A percentile compares a stretch with the other conserved stretches of the same genome.
Conservation (phyloP, 208 protist genomes). For the Naegleria fowleri region DNA sequence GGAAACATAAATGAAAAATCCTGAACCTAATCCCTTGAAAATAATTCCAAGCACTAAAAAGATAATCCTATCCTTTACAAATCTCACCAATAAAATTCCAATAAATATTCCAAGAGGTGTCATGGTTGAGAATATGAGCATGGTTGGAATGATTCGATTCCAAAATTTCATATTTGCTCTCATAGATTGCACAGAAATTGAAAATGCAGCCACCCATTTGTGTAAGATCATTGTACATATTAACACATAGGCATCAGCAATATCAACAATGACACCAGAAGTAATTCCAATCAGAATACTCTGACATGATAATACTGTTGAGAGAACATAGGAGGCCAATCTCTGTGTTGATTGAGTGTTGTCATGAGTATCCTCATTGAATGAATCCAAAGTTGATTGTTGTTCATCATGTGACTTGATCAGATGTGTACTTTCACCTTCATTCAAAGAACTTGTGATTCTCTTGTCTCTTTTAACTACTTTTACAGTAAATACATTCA, state of each 20-base stretch:
- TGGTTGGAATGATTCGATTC: not conserved
- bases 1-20: not conserved
- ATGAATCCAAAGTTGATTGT: too few relatives aligned
- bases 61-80: not conserved
- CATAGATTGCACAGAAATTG: not conserved
- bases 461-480: not conserved
- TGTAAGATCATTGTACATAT: not conserved
- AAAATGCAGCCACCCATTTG: not conserved
- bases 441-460: not conserved
- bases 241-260: not conserved
- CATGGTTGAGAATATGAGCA: not conserved
- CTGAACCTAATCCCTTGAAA: not conserved
- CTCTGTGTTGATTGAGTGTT: not conserved
- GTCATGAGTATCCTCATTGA: not conserved
- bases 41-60: slow-evolving; percentile 1
- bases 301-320: not conserved
- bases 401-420: too few relatives aligned
- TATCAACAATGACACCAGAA: not conserved
- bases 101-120: not conserved
- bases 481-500: not conserved
- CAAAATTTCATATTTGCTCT: not conserved
- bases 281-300: not conserved
- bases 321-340: not conserved
- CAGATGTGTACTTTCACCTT: not conserved
- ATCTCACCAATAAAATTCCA: not conserved